Evolutionary conservation across 2,329 filamentous ascomycete genomes (phyloP).

Genomic region (Venturia carpophila): DNA sequence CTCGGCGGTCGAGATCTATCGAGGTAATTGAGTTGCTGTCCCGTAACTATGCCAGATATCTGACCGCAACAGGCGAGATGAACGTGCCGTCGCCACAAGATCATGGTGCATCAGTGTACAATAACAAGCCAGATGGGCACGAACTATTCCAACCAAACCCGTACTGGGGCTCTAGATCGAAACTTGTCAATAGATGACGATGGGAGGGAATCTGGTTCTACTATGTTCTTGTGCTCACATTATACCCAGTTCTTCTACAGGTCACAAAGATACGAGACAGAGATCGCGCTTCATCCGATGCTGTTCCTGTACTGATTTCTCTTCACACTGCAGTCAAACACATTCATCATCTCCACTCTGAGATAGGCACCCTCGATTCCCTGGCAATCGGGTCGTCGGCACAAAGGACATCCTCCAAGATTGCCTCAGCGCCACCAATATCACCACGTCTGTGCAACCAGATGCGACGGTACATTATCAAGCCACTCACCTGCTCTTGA

Average conservation of each 20-base stretch:
- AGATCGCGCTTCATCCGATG: too few species aligned
- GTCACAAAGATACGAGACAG: too few species aligned
- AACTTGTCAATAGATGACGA: slow-evolving; percentile 12
- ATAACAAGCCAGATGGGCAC: slow-evolving; percentile 27
- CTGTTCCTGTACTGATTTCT: too few species aligned
- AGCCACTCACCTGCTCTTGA: too few species aligned
- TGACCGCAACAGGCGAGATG: slow-evolving; percentile 18
- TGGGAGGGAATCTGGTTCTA: neutral
- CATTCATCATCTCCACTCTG: too few species aligned
- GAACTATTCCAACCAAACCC: slow-evolving; percentile 41
- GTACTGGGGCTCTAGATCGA: slow-evolving; percentile 29
- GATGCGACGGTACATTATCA: too few species aligned
- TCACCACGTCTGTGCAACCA: too few species aligned
- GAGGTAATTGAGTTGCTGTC: slow-evolving; percentile 32
- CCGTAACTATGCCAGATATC: neutral
- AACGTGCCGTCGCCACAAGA: slow-evolving; percentile 23
- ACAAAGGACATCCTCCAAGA: too few species aligned
- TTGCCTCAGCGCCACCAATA: too few species aligned
- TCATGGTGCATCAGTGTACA: slow-evolving; percentile 34
- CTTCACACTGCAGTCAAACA: too few species aligned
- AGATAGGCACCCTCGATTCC: too few species aligned
- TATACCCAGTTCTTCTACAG: neutral
- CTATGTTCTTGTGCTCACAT: neutral
- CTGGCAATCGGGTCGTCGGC: too few species aligned
- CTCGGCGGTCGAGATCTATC: slow-evolving; percentile 51